phyloP scores from a whole-genome alignment of 2,329 filamentous ascomycete species.

The Cercospora janseana region DNA sequence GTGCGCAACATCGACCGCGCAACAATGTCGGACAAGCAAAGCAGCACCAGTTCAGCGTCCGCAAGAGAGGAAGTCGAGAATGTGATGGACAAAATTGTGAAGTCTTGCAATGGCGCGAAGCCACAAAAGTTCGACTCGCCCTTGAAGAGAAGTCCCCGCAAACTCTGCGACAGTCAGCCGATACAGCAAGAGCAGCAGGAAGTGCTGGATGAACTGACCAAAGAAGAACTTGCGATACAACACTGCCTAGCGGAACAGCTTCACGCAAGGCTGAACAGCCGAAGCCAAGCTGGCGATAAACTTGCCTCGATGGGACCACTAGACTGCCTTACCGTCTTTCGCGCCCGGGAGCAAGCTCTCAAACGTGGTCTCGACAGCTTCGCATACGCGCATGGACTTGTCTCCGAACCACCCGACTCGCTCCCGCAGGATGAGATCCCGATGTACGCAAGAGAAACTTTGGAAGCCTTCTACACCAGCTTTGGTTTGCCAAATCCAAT shows the following conservation, averaged over 20 bases:
- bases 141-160: background rate
- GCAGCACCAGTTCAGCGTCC: background rate
- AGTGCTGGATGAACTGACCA: conserved; percentile 1
- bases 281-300: background rate
- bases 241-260: background rate
- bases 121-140: background rate
- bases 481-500: conserved; percentile 15
- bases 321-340: background rate
- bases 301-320: background rate
- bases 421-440: conserved; percentile 1
- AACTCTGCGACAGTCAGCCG: conserved; percentile 1
- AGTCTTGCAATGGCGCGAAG: background rate
- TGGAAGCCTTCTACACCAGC: conserved; percentile 18
- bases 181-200: background rate
- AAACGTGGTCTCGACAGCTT: conserved; percentile 14
- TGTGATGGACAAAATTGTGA: background rate
- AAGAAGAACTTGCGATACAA: background rate
- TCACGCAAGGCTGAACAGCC: background rate
- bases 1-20: background rate
- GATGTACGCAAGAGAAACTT: conserved; percentile 14
- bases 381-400: conserved; percentile 2
- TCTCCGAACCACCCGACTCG: background rate
- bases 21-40: background rate
- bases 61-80: background rate
- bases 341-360: conserved; percentile 9